Percentiles rank a stretch among this genome's conserved stretches.
Conservation (phyloP, 1,284 basidiomycete genomes). For the Macrocystidia cucumis region DNA sequence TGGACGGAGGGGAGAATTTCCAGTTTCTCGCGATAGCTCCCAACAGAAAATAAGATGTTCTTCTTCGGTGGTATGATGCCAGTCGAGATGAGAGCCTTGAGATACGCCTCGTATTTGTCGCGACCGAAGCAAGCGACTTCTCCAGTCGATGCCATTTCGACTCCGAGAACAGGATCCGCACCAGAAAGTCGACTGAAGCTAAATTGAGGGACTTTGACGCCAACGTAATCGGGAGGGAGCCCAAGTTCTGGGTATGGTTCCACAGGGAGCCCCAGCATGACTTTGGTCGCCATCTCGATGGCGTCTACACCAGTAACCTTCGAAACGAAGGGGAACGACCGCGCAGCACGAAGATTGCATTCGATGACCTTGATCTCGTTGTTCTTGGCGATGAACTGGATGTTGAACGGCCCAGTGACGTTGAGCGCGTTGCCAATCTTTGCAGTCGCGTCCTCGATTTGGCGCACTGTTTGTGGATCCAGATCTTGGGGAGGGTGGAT, state of each 20-base stretch:
- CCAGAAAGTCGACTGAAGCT: slow-evolving; percentile 94
- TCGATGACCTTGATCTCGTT: slow-evolving; percentile 99
- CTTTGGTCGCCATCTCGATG: slow-evolving; percentile 97
- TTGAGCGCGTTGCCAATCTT: slow-evolving; percentile 99
- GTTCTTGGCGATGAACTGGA: slow-evolving; percentile 99
- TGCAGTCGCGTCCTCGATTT: slow-evolving; percentile 93
- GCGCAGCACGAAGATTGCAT: slow-evolving; percentile 95
- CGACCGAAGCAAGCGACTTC: slow-evolving; percentile 98
- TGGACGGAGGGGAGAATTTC: slow-evolving; percentile 96
- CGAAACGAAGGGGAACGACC: slow-evolving; percentile 98
- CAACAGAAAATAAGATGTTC: slow-evolving; percentile 92
- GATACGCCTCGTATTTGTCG: slow-evolving; percentile 97
- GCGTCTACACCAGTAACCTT: slow-evolving; percentile 98
- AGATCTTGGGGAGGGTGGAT: slow-evolving; percentile 98
- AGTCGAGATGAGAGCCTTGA: slow-evolving; percentile 95
- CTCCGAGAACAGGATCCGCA: slow-evolving; percentile 96
- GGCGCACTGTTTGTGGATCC: slow-evolving; percentile 91
- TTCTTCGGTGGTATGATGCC: slow-evolving; percentile 93
- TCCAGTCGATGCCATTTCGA: slow-evolving; percentile 99
- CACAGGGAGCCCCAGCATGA: slow-evolving; percentile 90
- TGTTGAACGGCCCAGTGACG: slow-evolving; percentile 98
- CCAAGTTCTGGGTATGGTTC: slow-evolving; percentile 86
- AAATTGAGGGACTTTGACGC: slow-evolving; percentile 98
- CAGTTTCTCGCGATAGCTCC: slow-evolving; percentile 96
- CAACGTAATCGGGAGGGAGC: slow-evolving; percentile 90